These are phyloP conservation scores for Nelumbo lutea DNA, from an alignment of 164 flowering plant genomes.

Conservation along the genomic window DNA sequence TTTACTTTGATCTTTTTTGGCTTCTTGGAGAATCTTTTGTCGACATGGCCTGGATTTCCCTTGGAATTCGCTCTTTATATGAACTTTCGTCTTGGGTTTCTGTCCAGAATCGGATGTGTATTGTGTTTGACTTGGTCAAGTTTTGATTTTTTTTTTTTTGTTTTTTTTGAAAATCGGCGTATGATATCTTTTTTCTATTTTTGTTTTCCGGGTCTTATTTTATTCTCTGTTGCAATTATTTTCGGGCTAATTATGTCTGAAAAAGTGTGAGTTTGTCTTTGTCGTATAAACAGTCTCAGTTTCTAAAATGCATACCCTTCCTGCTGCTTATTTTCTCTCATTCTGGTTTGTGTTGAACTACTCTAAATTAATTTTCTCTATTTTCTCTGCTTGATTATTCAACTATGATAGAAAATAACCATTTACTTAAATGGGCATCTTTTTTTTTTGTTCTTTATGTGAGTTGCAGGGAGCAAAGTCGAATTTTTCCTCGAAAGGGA, in stretches of 20 bases:
- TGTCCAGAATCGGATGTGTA: slow-evolving; percentile 1
- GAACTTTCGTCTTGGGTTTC: slow-evolving; percentile 8
- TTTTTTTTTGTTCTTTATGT: slow-evolving; percentile 11
- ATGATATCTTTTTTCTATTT: background rate
- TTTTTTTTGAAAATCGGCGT: background rate
- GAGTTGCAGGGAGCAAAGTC: slow-evolving; percentile 46
- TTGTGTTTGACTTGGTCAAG: slow-evolving; percentile 36
- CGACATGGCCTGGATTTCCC: background rate
- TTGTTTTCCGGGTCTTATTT: slow-evolving; percentile 1
- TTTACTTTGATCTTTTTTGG: background rate
- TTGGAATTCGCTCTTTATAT: slow-evolving; percentile 24
- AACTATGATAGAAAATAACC: background rate
- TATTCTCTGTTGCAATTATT: slow-evolving; percentile 10
- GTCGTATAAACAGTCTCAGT: background rate
- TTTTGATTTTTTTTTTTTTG: slow-evolving; percentile 8
- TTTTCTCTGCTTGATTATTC: background rate
- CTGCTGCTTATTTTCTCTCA: background rate
- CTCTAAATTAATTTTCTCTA: background rate
- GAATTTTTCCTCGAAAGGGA: slow-evolving; percentile 42
- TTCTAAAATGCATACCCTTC: slow-evolving; percentile 2
- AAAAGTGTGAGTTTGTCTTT: slow-evolving; percentile 45
- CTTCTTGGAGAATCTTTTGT: background rate
- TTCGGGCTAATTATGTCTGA: slow-evolving; percentile 4
- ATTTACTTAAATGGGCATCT: background rate
- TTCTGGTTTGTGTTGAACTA: background rate